phyloP scores from a whole-genome alignment of 2,329 filamentous ascomycete genomes.

The Fusarium mundagurra region DNA sequence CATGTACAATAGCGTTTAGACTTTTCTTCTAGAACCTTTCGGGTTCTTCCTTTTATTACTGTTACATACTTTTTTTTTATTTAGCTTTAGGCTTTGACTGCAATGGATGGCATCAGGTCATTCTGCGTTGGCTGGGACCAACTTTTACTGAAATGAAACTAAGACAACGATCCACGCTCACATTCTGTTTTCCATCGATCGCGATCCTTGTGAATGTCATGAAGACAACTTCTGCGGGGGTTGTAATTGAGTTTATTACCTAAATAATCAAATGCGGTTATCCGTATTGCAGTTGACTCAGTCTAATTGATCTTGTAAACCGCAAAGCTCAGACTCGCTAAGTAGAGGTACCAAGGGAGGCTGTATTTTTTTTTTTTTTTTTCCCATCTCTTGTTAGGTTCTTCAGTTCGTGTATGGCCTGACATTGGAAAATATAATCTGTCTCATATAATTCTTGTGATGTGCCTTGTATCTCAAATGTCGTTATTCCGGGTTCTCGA shows the following conservation, averaged over 20 bases:
- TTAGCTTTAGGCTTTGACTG: background rate
- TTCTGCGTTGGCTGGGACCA: slow-evolving; percentile 8
- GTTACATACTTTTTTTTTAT: background rate
- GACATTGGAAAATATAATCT: background rate
- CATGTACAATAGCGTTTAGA: slow-evolving; percentile 19
- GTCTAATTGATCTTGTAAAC: background rate
- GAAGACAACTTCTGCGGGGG: background rate
- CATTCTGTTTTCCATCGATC: background rate
- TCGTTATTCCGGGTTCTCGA: too few relatives aligned
- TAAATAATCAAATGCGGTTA: background rate
- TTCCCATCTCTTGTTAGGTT: background rate
- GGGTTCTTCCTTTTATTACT: background rate
- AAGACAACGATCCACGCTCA: slow-evolving; percentile 6
- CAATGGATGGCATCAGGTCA: background rate
- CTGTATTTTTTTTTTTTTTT: background rate
- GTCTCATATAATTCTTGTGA: background rate
- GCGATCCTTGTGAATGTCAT: background rate
- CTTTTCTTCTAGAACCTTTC: slow-evolving; percentile 14
- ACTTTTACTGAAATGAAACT: background rate
- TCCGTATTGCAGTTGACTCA: background rate
- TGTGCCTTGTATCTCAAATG: too few relatives aligned
- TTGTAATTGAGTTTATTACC: background rate
- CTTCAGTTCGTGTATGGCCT: background rate
- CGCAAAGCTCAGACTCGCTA: background rate
- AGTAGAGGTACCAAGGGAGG: background rate